Evolutionary conservation across 2,329 filamentous ascomycete species (phyloP).

Genomic region (Podosphaera fusca): DNA sequence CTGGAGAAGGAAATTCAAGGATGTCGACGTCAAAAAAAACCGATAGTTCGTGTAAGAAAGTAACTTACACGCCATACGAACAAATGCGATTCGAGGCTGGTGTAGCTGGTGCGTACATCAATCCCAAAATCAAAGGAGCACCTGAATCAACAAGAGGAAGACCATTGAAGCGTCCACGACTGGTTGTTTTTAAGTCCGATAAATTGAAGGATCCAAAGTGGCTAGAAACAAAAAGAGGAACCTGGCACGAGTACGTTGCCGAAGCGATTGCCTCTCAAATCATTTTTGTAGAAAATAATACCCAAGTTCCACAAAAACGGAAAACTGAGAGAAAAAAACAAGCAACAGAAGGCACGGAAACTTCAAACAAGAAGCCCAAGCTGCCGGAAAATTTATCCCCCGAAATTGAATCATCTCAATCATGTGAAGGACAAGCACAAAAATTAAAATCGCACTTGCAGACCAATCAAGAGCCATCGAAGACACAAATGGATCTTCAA

Average conservation of each 20-base stretch:
- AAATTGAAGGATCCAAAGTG: conserved; percentile 11
- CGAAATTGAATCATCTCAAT: neutral
- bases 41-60: neutral
- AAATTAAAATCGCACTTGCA: neutral
- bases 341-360: neutral
- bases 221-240: conserved; percentile 4
- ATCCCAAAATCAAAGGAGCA: conserved; percentile 3
- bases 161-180: conserved; percentile 7
- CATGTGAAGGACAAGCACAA: neutral
- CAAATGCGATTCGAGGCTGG: conserved; percentile 5
- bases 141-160: conserved; percentile 15
- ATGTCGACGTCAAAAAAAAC: neutral
- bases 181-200: conserved; percentile 14
- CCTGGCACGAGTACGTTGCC: conserved; percentile 3
- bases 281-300: conserved; percentile 2
- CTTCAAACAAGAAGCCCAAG: neutral
- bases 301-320: neutral
- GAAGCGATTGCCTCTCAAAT: conserved; percentile 2
- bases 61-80: conserved; percentile 3
- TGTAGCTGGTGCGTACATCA: conserved; percentile 5
- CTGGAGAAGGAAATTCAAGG: neutral
- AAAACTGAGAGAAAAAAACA: neutral
- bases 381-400: neutral
- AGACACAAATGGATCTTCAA: neutral
- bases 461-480: neutral